phyloP scores from a whole-genome alignment of 2,329 filamentous ascomycete genomes.

The Huntiella moniliformis region DNA sequence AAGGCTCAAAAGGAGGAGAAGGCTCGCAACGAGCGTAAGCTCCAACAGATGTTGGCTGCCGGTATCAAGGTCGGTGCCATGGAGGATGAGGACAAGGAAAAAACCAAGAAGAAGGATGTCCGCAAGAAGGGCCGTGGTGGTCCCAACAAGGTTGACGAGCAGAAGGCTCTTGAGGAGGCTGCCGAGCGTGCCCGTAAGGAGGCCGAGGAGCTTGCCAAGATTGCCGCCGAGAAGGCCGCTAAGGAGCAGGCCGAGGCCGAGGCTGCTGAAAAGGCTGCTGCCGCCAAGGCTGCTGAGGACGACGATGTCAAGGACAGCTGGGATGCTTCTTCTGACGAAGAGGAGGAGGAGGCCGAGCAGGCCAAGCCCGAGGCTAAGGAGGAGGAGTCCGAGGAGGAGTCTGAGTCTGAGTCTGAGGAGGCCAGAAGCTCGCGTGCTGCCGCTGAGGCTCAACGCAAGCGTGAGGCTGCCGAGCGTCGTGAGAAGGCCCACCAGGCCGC shows the following conservation, averaged over 20 bases:
- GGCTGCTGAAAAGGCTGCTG: slow-evolving; percentile 32
- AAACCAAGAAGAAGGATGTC: slow-evolving; percentile 65
- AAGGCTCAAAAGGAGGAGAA: slow-evolving; percentile 75
- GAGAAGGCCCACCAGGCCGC: slow-evolving; percentile 85
- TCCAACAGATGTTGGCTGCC: slow-evolving; percentile 70
- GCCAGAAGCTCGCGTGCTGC: slow-evolving; percentile 52
- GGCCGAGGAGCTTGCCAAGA: slow-evolving; percentile 47
- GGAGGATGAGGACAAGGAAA: slow-evolving; percentile 23
- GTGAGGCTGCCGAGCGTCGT: slow-evolving; percentile 71
- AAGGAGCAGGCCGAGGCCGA: slow-evolving; percentile 38
- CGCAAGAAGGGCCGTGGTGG: slow-evolving; percentile 53
- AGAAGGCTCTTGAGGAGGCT: slow-evolving; percentile 59
- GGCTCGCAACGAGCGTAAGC: slow-evolving; percentile 55
- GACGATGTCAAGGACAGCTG: slow-evolving; percentile 81
- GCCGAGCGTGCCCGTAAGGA: slow-evolving; percentile 50
- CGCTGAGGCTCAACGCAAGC: slow-evolving; percentile 62
- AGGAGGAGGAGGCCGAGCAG: slow-evolving; percentile 31
- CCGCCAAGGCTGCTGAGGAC: slow-evolving; percentile 46
- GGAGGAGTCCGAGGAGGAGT: slow-evolving; percentile 33
- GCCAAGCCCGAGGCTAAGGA: slow-evolving; percentile 17
- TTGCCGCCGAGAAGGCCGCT: slow-evolving; percentile 41
- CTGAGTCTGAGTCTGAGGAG: slow-evolving; percentile 53
- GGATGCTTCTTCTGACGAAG: slow-evolving; percentile 71
- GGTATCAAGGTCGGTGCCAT: slow-evolving; percentile 52
- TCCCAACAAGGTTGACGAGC: slow-evolving; percentile 40